Percentiles rank a stretch among this genome's conserved stretches.
Conservation (phyloP, 441 rosid genomes). For the Sinapis alba region DNA sequence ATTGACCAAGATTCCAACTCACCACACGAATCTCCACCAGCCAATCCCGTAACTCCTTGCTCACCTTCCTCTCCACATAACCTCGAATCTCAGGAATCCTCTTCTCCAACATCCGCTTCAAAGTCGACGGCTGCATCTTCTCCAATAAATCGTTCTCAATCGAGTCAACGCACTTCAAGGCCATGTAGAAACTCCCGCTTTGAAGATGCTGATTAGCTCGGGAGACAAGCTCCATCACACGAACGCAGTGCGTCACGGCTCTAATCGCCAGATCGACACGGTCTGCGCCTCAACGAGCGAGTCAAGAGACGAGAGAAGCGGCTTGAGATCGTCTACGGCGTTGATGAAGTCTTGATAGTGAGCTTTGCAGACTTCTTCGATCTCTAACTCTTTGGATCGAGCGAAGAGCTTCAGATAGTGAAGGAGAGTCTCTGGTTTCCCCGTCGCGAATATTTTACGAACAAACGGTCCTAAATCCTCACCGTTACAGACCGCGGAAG, state of each 20-base stretch:
- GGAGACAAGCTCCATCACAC: slow-evolving; percentile 76
- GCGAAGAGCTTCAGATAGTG: slow-evolving; percentile 85
- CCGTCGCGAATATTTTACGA: slow-evolving; percentile 76
- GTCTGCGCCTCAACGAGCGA: slow-evolving; percentile 75
- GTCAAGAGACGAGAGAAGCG: slow-evolving; percentile 79
- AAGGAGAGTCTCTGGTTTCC: slow-evolving; percentile 85
- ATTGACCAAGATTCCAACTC: slow-evolving; percentile 86
- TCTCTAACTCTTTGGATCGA: slow-evolving; percentile 91
- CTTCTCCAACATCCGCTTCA: slow-evolving; percentile 83
- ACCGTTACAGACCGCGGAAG: slow-evolving; percentile 88
- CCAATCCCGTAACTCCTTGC: slow-evolving; percentile 93
- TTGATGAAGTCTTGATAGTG: slow-evolving; percentile 96
- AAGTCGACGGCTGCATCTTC: slow-evolving; percentile 68
- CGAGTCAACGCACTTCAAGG: slow-evolving; percentile 76
- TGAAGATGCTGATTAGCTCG: slow-evolving; percentile 79
- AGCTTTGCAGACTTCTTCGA: slow-evolving; percentile 95
- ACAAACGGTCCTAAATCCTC: slow-evolving; percentile 92
- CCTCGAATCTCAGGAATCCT: slow-evolving; percentile 81
- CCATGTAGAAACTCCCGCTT: slow-evolving; percentile 71
- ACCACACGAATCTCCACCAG: slow-evolving; percentile 95
- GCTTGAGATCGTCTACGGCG: slow-evolving; percentile 98
- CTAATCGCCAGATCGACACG: slow-evolving; percentile 65
- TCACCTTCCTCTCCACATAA: slow-evolving; percentile 82
- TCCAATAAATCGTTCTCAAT: slow-evolving; percentile 68
- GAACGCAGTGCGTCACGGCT: slow-evolving; percentile 56